Evolutionary conservation across 495 filamentous ascomycete species (phyloP).

Genomic region (Podospora anserina): DNA sequence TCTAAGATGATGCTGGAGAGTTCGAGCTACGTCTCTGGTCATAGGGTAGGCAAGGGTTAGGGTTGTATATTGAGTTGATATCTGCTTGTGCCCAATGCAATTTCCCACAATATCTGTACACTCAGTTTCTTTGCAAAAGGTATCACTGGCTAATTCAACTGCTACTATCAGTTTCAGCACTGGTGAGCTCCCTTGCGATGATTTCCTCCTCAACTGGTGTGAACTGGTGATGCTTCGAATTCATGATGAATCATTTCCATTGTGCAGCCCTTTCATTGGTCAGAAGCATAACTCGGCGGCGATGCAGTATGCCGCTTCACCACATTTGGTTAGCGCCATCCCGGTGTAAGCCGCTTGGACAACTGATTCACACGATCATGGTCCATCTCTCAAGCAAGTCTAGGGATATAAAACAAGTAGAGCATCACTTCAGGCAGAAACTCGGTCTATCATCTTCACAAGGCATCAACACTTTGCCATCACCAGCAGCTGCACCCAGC

Average conservation of each 20-base stretch:
- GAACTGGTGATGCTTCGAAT: neutral
- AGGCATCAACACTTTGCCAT: neutral
- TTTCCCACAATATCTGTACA: too few species aligned
- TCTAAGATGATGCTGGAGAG: too few species aligned
- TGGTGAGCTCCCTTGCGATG: too few species aligned
- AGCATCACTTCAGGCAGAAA: neutral
- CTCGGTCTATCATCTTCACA: neutral
- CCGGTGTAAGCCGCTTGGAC: neutral
- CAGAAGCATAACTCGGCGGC: neutral
- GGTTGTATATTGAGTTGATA: too few species aligned
- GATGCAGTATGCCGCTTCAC: neutral
- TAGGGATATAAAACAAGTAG: neutral
- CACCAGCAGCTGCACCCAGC: neutral
- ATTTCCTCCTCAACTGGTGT: too few species aligned
- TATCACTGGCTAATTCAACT: too few species aligned
- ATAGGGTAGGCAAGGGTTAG: too few species aligned
- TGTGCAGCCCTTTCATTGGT: neutral
- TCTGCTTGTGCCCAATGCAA: too few species aligned
- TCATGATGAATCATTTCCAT: conserved; percentile 4
- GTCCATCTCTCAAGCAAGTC: neutral
- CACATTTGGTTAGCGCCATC: neutral
- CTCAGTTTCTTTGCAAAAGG: too few species aligned
- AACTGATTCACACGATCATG: neutral
- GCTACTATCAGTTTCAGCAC: too few species aligned
- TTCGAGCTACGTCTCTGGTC: too few species aligned